phyloP scores from a whole-genome alignment of 345 rosid genomes.

The Erucastrum elatum region DNA sequence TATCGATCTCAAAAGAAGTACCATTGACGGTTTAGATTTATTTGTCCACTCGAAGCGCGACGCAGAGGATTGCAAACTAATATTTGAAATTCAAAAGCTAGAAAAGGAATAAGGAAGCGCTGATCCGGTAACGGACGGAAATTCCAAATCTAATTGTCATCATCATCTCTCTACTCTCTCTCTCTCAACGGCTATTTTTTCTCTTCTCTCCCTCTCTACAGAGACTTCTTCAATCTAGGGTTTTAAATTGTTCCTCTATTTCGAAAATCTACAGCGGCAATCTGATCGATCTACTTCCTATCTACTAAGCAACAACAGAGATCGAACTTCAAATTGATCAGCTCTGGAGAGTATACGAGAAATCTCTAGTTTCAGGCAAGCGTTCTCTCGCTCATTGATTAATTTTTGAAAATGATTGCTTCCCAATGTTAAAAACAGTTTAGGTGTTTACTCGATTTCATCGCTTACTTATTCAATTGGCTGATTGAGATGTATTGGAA shows the following conservation, averaged over 20 bases:
- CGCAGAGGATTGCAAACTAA: slow-evolving; percentile 24
- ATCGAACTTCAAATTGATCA: slow-evolving; percentile 7
- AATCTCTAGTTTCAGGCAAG: slow-evolving; percentile 31
- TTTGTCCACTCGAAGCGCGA: background rate
- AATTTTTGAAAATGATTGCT: background rate
- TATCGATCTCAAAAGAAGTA: background rate
- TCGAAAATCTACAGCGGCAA: background rate
- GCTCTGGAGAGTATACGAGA: slow-evolving; percentile 21
- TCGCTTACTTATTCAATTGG: background rate
- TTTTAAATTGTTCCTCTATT: background rate
- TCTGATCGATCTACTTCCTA: slow-evolving; percentile 16
- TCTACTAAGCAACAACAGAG: background rate
- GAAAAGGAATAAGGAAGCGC: slow-evolving; percentile 14
- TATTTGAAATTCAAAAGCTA: slow-evolving; percentile 46
- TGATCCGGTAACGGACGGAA: slow-evolving; percentile 3
- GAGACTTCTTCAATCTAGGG: slow-evolving; percentile 21
- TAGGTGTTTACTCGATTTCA: slow-evolving; percentile 1
- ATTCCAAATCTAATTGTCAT: slow-evolving; percentile 10
- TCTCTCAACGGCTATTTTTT: slow-evolving; percentile 38
- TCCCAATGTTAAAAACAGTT: background rate
- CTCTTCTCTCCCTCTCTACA: background rate
- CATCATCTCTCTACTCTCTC: background rate
- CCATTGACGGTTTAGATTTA: background rate
- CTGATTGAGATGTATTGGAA: background rate
- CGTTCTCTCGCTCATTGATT: background rate